Conservation (phyloP, 805 yeast genomes). For the Trichomonascus vanleenenianus region DNA sequence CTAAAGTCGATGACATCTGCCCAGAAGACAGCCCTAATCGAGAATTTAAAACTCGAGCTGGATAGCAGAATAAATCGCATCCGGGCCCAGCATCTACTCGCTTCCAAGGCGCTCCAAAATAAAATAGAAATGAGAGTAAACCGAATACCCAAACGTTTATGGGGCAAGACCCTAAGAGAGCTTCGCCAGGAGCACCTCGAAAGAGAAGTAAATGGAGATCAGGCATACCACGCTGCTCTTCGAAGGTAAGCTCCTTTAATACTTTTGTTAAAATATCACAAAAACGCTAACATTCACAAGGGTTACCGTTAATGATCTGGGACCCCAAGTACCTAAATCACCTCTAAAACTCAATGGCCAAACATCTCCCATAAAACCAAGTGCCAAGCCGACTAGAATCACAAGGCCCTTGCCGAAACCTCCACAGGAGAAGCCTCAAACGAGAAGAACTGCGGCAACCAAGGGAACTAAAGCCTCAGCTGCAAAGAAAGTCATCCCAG, state of each 20-base stretch:
- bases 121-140: conserved; percentile 38
- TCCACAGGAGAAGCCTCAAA: background rate
- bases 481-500: background rate
- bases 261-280: too few relatives aligned
- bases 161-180: conserved; percentile 37
- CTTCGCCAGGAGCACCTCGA: conserved; percentile 7
- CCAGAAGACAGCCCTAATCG: conserved; percentile 1
- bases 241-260: background rate
- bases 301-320: too few relatives aligned
- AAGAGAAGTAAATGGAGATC: conserved; percentile 4
- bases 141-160: conserved; percentile 40
- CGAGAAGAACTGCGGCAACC: background rate
- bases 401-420: too few relatives aligned
- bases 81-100: conserved; percentile 21
- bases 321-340: too few relatives aligned
- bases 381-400: too few relatives aligned
- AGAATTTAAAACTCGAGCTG: conserved; percentile 20
- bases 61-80: conserved; percentile 26
- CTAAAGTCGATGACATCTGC: background rate
- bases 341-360: background rate
- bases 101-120: conserved; percentile 27
- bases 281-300: too few relatives aligned
- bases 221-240: conserved; percentile 2
- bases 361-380: background rate
- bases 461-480: background rate